Conservation (phyloP, 345 rosid species). For the Camelina neglecta region DNA sequence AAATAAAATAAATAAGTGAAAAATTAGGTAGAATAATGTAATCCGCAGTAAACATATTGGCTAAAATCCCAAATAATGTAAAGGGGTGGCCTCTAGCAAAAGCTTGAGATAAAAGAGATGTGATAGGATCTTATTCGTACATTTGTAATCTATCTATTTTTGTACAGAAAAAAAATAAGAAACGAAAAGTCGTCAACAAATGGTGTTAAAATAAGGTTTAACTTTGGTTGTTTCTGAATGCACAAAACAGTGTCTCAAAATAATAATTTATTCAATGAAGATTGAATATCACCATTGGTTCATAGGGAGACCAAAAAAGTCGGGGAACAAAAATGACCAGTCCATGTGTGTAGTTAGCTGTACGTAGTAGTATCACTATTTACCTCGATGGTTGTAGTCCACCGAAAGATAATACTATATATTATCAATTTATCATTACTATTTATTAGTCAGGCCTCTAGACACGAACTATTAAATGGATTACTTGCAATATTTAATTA, state of each 20-base stretch:
- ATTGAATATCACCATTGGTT: conserved; percentile 20
- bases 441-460: too few species aligned
- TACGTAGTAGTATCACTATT: conserved; percentile 1
- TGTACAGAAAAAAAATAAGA: too few species aligned
- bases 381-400: conserved; percentile 38
- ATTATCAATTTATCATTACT: too few species aligned
- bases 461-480: too few species aligned
- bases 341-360: conserved; percentile 31
- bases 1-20: not conserved
- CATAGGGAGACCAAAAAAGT: conserved; percentile 11
- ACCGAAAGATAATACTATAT: conserved; percentile 8
- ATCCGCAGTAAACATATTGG: not conserved
- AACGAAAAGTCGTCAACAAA: not conserved
- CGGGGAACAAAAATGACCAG: conserved; percentile 26
- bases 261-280: not conserved
- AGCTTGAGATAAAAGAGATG: not conserved
- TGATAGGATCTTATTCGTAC: not conserved
- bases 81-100: not conserved
- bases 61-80: not conserved
- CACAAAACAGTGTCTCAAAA: not conserved
- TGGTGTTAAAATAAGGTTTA: not conserved
- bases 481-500: too few species aligned
- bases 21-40: not conserved
- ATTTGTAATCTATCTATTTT: not conserved
- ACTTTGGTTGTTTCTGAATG: not conserved